These are phyloP conservation scores for Zarea fungicola DNA, from an alignment of 2,329 filamentous ascomycete species.

Conservation along the genomic window DNA sequence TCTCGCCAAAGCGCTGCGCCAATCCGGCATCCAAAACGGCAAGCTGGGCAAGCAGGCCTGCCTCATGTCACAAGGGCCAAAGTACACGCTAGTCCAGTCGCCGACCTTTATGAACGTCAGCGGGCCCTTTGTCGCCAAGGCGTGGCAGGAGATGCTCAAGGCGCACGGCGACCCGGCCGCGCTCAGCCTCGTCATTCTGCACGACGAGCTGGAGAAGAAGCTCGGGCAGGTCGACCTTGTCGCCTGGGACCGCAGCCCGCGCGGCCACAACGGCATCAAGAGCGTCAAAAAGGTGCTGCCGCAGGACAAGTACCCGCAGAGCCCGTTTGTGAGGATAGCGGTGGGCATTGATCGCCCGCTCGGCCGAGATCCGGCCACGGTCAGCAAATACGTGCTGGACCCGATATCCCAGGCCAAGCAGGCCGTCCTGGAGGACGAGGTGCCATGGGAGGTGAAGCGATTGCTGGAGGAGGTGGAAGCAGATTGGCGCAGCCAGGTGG, in stretches of 20 bases:
- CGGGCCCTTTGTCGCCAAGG: constrained; percentile 62
- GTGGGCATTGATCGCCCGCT: constrained; percentile 83
- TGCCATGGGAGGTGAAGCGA: constrained; percentile 47
- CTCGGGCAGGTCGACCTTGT: constrained; percentile 63
- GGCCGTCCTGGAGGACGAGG: constrained; percentile 44
- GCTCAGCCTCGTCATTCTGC: constrained; percentile 65
- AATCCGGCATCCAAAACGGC: constrained; percentile 44
- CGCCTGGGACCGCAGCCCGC: constrained; percentile 57
- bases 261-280: constrained; percentile 72
- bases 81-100: constrained; percentile 68
- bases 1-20: constrained; percentile 41
- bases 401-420: constrained; percentile 55
- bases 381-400: constrained; percentile 72
- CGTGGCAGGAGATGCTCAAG: constrained; percentile 55
- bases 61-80: constrained; percentile 41
- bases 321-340: constrained; percentile 57
- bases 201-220: constrained; percentile 78
- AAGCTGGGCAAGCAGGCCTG: constrained; percentile 49
- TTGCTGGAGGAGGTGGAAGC: constrained; percentile 43
- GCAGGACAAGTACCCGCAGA: constrained; percentile 33
- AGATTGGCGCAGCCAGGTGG: constrained; percentile 28
- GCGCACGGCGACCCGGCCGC: constrained; percentile 25
- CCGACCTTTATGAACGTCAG: constrained; percentile 79
- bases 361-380: constrained; percentile 59
- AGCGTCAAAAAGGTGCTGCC: constrained; percentile 53